These are phyloP conservation scores for Diaporthe caulivora DNA, from an alignment of 2,329 filamentous ascomycete genomes.

Conservation along the genomic window DNA sequence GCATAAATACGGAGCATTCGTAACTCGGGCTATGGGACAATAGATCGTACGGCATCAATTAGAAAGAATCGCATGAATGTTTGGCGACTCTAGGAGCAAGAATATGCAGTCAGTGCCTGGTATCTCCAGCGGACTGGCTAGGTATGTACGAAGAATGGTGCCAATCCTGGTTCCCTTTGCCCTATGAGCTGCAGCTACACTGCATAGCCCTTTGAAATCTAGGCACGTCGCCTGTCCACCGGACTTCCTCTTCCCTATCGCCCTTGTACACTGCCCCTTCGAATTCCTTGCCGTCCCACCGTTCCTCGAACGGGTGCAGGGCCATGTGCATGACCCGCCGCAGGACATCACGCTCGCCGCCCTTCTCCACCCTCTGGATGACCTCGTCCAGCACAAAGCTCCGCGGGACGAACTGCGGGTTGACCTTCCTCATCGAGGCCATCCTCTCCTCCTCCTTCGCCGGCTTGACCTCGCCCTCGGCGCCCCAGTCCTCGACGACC, in stretches of 20 bases:
- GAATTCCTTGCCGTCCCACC: conserved; percentile 70
- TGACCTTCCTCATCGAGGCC: conserved; percentile 83
- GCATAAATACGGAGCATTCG: conserved; percentile 20
- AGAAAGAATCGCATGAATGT: neutral
- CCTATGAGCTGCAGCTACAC: conserved; percentile 92
- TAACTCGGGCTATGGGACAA: neutral
- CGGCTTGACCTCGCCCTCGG: conserved; percentile 53
- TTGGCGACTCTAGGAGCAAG: neutral
- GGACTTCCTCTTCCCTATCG: conserved; percentile 79
- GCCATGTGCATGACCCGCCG: conserved; percentile 84
- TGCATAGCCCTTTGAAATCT: conserved; percentile 83
- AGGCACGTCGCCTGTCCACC: conserved; percentile 90
- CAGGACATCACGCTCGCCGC: conserved; percentile 83
- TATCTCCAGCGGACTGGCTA: conserved; percentile 3
- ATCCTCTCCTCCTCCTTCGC: conserved; percentile 72
- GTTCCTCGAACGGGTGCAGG: conserved; percentile 85
- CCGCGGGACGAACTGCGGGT: conserved; percentile 92
- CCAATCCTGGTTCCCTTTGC: neutral
- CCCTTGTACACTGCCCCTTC: conserved; percentile 64
- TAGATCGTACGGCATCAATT: neutral
- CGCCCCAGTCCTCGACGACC: conserved; percentile 81
- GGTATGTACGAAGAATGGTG: neutral
- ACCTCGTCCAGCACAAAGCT: conserved; percentile 95
- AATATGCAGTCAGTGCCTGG: neutral
- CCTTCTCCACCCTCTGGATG: conserved; percentile 88